These are phyloP conservation scores for Nakaseomyces nivariensis DNA, from an alignment of 1,139 yeast species.

Conservation along the genomic window DNA sequence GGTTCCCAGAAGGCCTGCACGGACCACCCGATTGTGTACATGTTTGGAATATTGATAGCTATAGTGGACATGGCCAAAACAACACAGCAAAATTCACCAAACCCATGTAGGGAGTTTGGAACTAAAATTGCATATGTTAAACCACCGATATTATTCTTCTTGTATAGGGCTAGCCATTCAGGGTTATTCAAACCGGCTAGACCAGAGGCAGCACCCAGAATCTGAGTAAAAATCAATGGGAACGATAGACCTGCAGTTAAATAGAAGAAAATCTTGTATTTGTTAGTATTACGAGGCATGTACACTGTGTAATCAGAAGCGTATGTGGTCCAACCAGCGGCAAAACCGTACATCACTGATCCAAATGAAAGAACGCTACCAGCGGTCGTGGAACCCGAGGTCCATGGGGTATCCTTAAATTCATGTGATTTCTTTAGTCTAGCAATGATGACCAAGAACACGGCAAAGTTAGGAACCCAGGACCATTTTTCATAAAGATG, in stretches of 20 bases:
- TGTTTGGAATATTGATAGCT: constrained; percentile 85
- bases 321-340: constrained; percentile 92
- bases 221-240: constrained; percentile 65
- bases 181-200: constrained; percentile 41
- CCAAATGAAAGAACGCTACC: constrained; percentile 79
- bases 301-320: constrained; percentile 90
- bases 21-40: constrained; percentile 82
- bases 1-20: constrained; percentile 78
- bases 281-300: constrained; percentile 54
- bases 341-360: constrained; percentile 77
- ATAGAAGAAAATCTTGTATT: constrained; percentile 49
- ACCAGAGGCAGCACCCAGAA: constrained; percentile 82
- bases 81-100: constrained; percentile 86
- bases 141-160: constrained; percentile 59
- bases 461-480: constrained; percentile 74
- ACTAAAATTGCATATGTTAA: constrained; percentile 69
- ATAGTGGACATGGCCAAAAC: constrained; percentile 76
- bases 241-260: constrained; percentile 52
- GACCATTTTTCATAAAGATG: constrained; percentile 79
- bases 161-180: constrained; percentile 38
- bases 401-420: constrained; percentile 39
- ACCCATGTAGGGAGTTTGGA: constrained; percentile 70
- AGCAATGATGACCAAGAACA: constrained; percentile 68
- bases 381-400: constrained; percentile 49
- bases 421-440: constrained; percentile 59